Percentiles rank a stretch among this genome's conserved stretches.
These are phyloP conservation scores for Aureobasidium sp. DNA, from an alignment of 2,329 filamentous ascomycete genomes.

Conservation along the genomic window DNA sequence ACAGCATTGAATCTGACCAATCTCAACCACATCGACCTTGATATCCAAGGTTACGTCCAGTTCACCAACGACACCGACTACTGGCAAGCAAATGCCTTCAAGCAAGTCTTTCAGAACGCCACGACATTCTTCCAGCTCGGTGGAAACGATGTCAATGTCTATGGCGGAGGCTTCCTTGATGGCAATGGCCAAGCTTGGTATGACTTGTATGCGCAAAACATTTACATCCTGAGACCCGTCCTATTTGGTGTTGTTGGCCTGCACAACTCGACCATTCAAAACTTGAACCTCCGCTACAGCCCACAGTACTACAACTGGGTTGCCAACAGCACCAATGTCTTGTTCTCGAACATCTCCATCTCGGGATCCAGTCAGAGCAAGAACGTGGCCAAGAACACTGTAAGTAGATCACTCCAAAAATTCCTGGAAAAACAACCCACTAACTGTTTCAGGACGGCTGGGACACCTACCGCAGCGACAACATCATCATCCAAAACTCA, in stretches of 20 bases:
- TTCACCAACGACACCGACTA: slow-evolving; percentile 63
- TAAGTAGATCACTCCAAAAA: not conserved
- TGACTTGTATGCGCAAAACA: slow-evolving; percentile 52
- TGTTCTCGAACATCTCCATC: slow-evolving; percentile 57
- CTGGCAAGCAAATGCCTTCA: slow-evolving; percentile 60
- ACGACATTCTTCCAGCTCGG: slow-evolving; percentile 62
- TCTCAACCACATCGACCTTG: slow-evolving; percentile 56
- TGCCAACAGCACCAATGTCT: slow-evolving; percentile 57
- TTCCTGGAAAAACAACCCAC: not conserved
- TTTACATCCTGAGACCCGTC: slow-evolving; percentile 53
- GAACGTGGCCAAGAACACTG: slow-evolving; percentile 56
- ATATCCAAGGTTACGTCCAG: slow-evolving; percentile 52
- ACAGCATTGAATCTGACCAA: slow-evolving; percentile 61
- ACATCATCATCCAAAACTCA: slow-evolving; percentile 61
- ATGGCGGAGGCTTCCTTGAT: slow-evolving; percentile 56
- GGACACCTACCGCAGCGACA: slow-evolving; percentile 54
- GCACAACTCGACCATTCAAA: slow-evolving; percentile 51
- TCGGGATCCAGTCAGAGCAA: slow-evolving; percentile 46
- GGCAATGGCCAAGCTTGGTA: slow-evolving; percentile 62
- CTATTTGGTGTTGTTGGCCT: slow-evolving; percentile 52
- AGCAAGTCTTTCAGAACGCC: slow-evolving; percentile 58
- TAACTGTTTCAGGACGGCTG: slow-evolving; percentile 33
- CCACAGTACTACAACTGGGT: slow-evolving; percentile 60
- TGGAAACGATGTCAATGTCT: slow-evolving; percentile 60
- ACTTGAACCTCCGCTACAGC: slow-evolving; percentile 55